Conservation (phyloP, 345 rosid genomes). For the Cochlearia excelsa region DNA sequence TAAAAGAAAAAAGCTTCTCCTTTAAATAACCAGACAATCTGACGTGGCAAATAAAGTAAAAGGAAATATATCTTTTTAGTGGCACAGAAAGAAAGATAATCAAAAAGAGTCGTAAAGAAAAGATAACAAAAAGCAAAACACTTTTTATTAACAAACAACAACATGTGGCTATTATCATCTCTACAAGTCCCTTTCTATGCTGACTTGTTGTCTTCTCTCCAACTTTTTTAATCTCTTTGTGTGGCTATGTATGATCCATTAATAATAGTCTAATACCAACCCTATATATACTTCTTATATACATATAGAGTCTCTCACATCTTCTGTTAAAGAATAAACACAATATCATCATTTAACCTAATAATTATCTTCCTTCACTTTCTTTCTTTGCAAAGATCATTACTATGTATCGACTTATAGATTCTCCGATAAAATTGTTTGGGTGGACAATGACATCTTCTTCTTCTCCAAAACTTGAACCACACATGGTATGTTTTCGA, state of each 20-base stretch:
- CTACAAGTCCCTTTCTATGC: slow-evolving; percentile 29
- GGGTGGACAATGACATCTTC: slow-evolving; percentile 30
- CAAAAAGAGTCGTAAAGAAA: slow-evolving; percentile 18
- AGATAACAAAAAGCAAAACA: slow-evolving; percentile 22
- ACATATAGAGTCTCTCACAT: not conserved
- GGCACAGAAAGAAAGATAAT: slow-evolving; percentile 30
- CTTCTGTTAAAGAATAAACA: slow-evolving; percentile 19
- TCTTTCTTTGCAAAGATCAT: slow-evolving; percentile 1
- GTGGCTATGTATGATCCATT: slow-evolving; percentile 30
- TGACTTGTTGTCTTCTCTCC: slow-evolving; percentile 20
- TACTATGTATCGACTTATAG: too few relatives aligned
- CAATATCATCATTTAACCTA: slow-evolving; percentile 3
- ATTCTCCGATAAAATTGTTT: slow-evolving; percentile 20
- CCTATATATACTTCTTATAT: slow-evolving; percentile 1
- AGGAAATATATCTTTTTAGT: slow-evolving; percentile 28
- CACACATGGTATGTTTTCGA: slow-evolving; percentile 22
- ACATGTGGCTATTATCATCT: slow-evolving; percentile 34
- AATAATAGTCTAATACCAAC: slow-evolving; percentile 14
- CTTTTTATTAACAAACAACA: slow-evolving; percentile 13
- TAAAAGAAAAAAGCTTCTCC: too few relatives aligned
- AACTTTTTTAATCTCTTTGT: slow-evolving; percentile 9
- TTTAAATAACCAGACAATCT: not conserved
- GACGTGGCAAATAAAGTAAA: slow-evolving; percentile 28
- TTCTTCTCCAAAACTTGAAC: not conserved
- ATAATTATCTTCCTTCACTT: slow-evolving; percentile 11